phyloP scores from a whole-genome alignment of 1,284 basidiomycete genomes.

The Macrocystidia cucumis region DNA sequence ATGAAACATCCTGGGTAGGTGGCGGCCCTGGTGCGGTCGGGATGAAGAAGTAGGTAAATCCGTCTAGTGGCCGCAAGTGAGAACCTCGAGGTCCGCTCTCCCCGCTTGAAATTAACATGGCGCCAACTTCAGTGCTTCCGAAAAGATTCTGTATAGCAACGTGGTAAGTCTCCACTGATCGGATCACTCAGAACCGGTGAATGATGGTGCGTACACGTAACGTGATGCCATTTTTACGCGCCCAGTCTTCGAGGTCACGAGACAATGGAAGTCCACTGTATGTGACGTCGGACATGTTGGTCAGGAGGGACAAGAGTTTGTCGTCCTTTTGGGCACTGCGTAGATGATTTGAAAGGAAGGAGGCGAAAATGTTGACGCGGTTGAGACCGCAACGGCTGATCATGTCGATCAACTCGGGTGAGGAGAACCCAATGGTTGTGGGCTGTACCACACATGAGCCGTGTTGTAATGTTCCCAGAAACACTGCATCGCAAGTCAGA shows the following conservation, averaged over 20 bases:
- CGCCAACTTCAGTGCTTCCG: conserved; percentile 66
- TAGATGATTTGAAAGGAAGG: conserved; percentile 53
- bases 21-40: conserved; percentile 36
- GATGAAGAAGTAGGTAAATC: conserved; percentile 50
- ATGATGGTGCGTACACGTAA: conserved; percentile 34
- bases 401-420: conserved; percentile 62
- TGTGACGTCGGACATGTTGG: conserved; percentile 48
- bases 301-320: conserved; percentile 46
- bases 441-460: conserved; percentile 62
- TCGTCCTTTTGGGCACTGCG: conserved; percentile 49
- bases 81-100: conserved; percentile 35
- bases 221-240: conserved; percentile 46
- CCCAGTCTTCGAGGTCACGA: conserved; percentile 61
- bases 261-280: conserved; percentile 55
- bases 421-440: conserved; percentile 49
- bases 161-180: not conserved
- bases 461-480: conserved; percentile 57
- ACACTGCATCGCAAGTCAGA: conserved; percentile 34
- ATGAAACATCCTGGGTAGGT: conserved; percentile 29
- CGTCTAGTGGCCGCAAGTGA: conserved; percentile 45
- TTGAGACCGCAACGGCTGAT: conserved; percentile 56
- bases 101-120: conserved; percentile 51
- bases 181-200: not conserved
- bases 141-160: conserved; percentile 46
- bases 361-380: conserved; percentile 58